Base-by-base conservation (phyloP, 108 stramenopile genomes). In the Nitzschia inconspicua region DNA sequence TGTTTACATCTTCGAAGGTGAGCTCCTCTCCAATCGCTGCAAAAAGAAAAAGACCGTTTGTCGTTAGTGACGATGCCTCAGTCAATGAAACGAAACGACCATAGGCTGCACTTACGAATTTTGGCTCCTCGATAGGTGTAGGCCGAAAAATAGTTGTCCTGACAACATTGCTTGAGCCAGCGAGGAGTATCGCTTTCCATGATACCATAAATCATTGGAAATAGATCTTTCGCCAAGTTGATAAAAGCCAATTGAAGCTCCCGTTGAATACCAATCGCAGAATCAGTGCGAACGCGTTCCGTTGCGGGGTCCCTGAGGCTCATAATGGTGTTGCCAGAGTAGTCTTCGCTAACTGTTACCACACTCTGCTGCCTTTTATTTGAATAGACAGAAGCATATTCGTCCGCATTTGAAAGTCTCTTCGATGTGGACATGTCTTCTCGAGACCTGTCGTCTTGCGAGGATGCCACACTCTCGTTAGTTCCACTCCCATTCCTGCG, bases 231-330 rank as follows among this genome's bases (percentile, higher is more conserved):
- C 13, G 74, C 66, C 39, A 89, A 47, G 20, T 58, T 70, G 22
- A 82, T 79, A 46, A 91, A 89, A 2, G 87, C 76, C 52, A 85
- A 69, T 57, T 94, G 93, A 6, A 94, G 68, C 55, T 94, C 93
- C 53, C 87, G 78, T 67, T 94, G 93, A 34, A 94, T 79, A 10
- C 75, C 86, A 35, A 94, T 94, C 1, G 89, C 93, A 27, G 80
- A 65, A 60, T 89, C 88, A 14, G 82, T 80, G 10, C 85, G 80
- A 64, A 77, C 82, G n/a, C 54, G 57, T 19, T 58, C 47, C 35
- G 37, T 36, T 2, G 29, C 39, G 6, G 24, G 13, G 35, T 39
- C 37, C n/a, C 13, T 54, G 7, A 28, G 37, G 24, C 13, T 37
- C 24, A 0, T 54, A 6, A 54, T 54, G 34, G 53, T 54, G 11